Base-by-base conservation (phyloP, 192 early-diverging fungal genomes). In the Endogone sp. region DNA sequence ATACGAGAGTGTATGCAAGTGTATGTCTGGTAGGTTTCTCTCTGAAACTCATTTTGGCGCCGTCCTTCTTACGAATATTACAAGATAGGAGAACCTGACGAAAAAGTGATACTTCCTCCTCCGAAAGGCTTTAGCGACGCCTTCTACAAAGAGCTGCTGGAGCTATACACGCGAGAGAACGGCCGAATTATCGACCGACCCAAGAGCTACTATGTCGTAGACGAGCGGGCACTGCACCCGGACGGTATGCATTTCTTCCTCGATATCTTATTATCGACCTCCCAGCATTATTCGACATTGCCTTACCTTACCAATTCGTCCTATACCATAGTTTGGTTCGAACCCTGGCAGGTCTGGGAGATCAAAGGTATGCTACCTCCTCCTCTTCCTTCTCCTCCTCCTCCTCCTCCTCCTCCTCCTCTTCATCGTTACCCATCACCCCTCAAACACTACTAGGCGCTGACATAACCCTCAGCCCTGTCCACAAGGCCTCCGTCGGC, bases 1-100 rank as follows among this genome's bases (percentile, higher is more conserved):
- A 58, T 95, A 90, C 76, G 92, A 96, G 75, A 84, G 85, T 44
- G 93, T 96, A 56, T 95, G 94, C 84, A 96, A 96, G 77, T 69
- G 66, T 44, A 69, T 68, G 44, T 69, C 72, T 63, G 67, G 65
- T 67, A 67, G 28, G 65, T 20, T n/a, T n/a, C 1, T 0, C n/a
- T 26, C 58, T 59, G 23, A 23, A 26, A 8, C 3, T 9, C 9
- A 8, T 10, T 59, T 59, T 2, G 23, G 23, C 27, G 31, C 31
- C 22, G 1, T 4, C 28, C 31, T 26, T 16, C 9, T 2, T 21
- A 4, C 24, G 23, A n/a, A 4, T 31, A 26, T 31, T 25, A n/a
- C 28, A 21, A 26, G 21, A 24, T 1, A 20, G 23, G 11, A 4
- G 26, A 59, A 59, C 58, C 13, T 37, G n/a, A n/a, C n/a, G n/a